Percentiles rank a stretch among this genome's conserved stretches.
These are phyloP conservation scores for Anisodus acutangulus DNA, from an alignment of 257 asterid species.

Conservation along the genomic window DNA sequence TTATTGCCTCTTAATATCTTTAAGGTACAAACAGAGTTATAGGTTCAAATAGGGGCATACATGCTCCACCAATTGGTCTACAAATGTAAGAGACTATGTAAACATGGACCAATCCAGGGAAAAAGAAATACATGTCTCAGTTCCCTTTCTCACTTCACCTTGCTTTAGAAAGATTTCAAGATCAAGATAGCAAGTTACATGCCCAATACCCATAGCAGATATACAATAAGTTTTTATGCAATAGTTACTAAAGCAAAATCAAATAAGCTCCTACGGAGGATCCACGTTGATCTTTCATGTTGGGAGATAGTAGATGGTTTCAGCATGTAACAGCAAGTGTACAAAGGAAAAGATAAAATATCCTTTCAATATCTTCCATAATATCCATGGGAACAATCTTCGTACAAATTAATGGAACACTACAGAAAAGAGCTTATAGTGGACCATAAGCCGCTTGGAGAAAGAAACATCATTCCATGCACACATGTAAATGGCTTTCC, in stretches of 20 bases:
- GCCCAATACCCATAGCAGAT: neutral
- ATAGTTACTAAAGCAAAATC: neutral
- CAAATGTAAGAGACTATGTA: neutral
- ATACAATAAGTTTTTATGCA: constrained; percentile 3
- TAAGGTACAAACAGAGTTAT: neutral
- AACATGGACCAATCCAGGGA: constrained; percentile 9
- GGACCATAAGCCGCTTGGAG: constrained; percentile 10
- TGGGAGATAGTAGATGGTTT: neutral
- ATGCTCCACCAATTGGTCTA: constrained; percentile 17
- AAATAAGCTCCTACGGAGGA: neutral
- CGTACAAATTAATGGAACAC: constrained; percentile 17
- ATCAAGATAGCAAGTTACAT: neutral
- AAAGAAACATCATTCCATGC: constrained; percentile 7
- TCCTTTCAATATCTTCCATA: neutral
- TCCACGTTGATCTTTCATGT: constrained; percentile 19
- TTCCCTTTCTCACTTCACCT: constrained; percentile 7
- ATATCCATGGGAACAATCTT: neutral
- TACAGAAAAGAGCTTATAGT: neutral
- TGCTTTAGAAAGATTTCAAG: constrained; percentile 22
- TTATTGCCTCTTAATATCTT: constrained; percentile 5
- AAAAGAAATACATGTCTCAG: constrained; percentile 18
- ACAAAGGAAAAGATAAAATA: neutral
- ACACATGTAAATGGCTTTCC: constrained; percentile 13
- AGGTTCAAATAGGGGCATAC: constrained; percentile 26
- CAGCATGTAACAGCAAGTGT: constrained; percentile 15